Evolutionary conservation across 768 basidiomycete genomes (phyloP).

Genomic region (Trichaptum fuscoviolaceum): DNA sequence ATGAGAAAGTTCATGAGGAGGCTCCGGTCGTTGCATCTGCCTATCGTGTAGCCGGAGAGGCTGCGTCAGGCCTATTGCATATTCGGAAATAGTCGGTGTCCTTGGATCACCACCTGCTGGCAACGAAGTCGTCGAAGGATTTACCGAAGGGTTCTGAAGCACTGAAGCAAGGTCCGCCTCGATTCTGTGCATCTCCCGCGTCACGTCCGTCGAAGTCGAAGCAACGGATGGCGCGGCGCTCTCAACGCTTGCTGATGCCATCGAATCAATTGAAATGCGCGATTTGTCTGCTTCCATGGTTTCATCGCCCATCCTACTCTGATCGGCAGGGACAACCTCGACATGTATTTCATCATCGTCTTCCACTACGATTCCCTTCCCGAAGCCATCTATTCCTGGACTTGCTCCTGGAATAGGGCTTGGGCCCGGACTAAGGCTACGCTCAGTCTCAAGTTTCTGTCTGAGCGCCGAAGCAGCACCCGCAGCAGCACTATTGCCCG

Average conservation of each 20-base stretch:
- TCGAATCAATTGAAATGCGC: not conserved
- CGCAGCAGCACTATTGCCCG: conserved; percentile 17
- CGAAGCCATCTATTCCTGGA: conserved; percentile 14
- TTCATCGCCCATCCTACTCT: not conserved
- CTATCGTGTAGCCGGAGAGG: not conserved
- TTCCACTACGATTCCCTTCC: conserved; percentile 38
- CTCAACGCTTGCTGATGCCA: not conserved
- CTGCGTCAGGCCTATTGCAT: not conserved
- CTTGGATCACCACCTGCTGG: not conserved
- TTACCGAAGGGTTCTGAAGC: not conserved
- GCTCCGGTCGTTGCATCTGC: not conserved
- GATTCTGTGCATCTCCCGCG: not conserved
- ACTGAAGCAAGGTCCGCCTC: not conserved
- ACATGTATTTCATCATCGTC: conserved; percentile 32
- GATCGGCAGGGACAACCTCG: not conserved
- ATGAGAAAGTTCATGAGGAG: not conserved
- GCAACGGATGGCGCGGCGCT: not conserved
- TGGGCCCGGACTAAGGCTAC: conserved; percentile 5
- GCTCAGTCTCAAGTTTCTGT: conserved; percentile 30
- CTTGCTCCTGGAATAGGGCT: not conserved
- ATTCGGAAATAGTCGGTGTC: not conserved
- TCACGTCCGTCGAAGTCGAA: not conserved
- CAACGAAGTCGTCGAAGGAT: not conserved
- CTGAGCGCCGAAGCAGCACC: conserved; percentile 35
- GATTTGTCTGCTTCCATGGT: not conserved